Evolutionary conservation across 192 early-diverging fungal species (phyloP).

Genomic region (Podila horticola): DNA sequence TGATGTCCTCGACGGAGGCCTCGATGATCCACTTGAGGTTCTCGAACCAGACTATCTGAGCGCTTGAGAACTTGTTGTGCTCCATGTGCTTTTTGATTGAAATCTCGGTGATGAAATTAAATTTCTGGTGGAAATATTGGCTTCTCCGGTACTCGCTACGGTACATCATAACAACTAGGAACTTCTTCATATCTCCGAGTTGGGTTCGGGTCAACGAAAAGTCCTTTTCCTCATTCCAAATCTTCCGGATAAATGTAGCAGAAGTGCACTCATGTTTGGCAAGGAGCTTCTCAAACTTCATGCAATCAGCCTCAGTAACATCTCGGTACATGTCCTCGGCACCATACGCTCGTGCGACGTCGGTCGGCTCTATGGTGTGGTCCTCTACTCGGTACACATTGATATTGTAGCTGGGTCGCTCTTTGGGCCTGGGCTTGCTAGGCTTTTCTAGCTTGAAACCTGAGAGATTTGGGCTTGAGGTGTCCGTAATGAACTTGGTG

Average conservation of each 20-base stretch:
- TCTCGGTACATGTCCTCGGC: conserved; percentile 38
- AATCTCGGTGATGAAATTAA: conserved; percentile 3
- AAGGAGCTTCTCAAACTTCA: conserved; percentile 41
- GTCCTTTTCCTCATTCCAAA: conserved; percentile 7
- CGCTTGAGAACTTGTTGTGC: conserved; percentile 11
- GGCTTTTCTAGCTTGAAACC: conserved; percentile 1
- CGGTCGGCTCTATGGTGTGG: conserved; percentile 2
- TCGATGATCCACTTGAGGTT: conserved; percentile 42
- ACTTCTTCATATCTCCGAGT: conserved; percentile 25
- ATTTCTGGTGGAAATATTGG: conserved; percentile 25
- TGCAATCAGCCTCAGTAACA: conserved; percentile 20
- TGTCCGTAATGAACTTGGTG: conserved; percentile 6
- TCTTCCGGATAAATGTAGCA: conserved; percentile 21
- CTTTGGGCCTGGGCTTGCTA: conserved; percentile 6
- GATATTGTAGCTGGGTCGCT: conserved; percentile 15
- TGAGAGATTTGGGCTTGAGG: conserved; percentile 9
- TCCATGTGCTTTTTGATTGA: conserved; percentile 17
- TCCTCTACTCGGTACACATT: conserved; percentile 23
- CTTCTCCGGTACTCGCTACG: conserved; percentile 20
- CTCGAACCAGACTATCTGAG: conserved; percentile 37
- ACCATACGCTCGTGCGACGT: conserved; percentile 26
- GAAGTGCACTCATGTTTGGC: conserved; percentile 23
- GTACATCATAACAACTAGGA: conserved; percentile 38
- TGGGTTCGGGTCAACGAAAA: conserved; percentile 20
- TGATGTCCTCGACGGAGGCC: conserved; percentile 20